Percentiles rank a stretch among this genome's conserved stretches.
Evolutionary conservation across 2,329 filamentous ascomycete genomes (phyloP).

Genomic region (Meredithiella fracta): DNA sequence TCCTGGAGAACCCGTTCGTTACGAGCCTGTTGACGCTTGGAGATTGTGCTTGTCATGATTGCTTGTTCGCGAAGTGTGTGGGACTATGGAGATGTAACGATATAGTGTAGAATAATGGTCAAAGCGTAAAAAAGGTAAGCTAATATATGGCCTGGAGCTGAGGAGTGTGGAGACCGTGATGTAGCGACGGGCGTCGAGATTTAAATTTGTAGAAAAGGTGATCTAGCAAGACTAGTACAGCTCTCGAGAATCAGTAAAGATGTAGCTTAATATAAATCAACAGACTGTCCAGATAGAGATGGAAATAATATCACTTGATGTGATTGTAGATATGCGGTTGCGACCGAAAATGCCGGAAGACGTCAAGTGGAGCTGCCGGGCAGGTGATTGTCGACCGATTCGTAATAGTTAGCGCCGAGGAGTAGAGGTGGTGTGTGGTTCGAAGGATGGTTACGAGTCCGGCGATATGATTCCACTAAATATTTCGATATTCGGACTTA

Average conservation of each 20-base stretch:
- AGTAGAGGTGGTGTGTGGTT: no score
- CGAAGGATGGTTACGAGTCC: no score
- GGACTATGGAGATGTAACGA: background rate
- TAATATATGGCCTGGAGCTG: no score
- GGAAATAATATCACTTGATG: background rate
- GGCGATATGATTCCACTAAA: no score
- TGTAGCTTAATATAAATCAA: background rate
- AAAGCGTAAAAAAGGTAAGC: background rate
- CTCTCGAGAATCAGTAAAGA: no score
- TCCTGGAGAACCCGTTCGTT: conserved; percentile 89
- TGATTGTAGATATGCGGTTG: background rate
- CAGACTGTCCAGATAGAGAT: background rate
- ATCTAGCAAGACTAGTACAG: no score
- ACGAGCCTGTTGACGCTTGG: conserved; percentile 89
- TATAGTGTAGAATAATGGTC: background rate
- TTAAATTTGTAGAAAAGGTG: no score
- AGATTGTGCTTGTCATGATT: conserved; percentile 12
- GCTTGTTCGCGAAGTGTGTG: background rate
- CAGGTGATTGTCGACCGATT: background rate
- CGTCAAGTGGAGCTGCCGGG: background rate
- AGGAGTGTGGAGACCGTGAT: no score
- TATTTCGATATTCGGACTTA: no score
- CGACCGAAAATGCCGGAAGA: background rate
- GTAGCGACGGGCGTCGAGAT: no score
- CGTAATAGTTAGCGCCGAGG: background rate